Evolutionary conservation across 306 rosid genomes (phyloP).

Genomic region (Fagus sylvatica): DNA sequence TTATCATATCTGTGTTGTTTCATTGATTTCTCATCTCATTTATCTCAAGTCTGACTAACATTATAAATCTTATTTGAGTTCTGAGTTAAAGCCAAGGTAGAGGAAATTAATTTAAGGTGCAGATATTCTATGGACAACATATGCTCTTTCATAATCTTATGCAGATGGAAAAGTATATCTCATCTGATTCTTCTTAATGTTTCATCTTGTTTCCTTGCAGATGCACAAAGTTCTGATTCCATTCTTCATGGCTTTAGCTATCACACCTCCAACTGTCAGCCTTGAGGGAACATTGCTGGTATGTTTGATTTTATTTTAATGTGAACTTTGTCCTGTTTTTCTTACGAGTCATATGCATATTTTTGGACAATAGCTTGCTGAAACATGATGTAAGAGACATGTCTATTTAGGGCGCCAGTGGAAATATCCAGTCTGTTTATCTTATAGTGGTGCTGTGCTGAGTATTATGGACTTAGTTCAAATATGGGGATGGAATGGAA

Average conservation of each 20-base stretch:
- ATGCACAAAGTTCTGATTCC: conserved; percentile 88
- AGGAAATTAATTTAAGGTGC: conserved; percentile 9
- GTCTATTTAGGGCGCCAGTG: not conserved
- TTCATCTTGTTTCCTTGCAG: conserved; percentile 43
- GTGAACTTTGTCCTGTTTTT: not conserved
- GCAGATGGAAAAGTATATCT: not conserved
- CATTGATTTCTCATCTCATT: not conserved
- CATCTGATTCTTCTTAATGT: not conserved
- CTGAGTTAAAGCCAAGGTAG: not conserved
- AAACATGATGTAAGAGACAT: not conserved
- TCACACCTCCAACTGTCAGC: conserved; percentile 79
- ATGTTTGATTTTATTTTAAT: conserved; percentile 22
- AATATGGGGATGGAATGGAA: too few relatives aligned
- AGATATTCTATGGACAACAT: not conserved
- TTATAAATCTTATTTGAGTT: not conserved
- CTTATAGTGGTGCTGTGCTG: too few relatives aligned
- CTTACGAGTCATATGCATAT: not conserved
- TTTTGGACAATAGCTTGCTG: not conserved
- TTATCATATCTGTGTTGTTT: not conserved
- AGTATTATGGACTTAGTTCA: too few relatives aligned
- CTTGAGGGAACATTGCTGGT: conserved; percentile 96
- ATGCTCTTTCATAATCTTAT: not conserved
- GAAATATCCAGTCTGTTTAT: not conserved
- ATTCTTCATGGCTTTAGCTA: conserved; percentile 64
- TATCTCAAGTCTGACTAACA: conserved; percentile 1